Conservation (phyloP, 208 protist species). For the Acanthamoeba castellanii region DNA sequence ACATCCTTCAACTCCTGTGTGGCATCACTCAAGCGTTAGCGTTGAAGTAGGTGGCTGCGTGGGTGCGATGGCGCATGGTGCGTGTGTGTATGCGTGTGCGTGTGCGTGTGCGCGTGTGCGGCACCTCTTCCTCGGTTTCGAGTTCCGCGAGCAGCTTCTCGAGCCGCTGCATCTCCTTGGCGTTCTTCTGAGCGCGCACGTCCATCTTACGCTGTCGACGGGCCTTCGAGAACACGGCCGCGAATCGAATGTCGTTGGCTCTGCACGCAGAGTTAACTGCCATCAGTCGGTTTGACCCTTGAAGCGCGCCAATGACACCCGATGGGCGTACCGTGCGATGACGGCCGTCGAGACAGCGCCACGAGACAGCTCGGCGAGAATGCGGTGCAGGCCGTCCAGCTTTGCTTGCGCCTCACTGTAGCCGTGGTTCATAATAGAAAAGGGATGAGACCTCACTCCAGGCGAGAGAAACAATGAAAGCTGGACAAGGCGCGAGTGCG, state of each 20-base stretch:
- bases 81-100: too few species aligned
- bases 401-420: neutral
- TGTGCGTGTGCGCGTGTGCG: too few species aligned
- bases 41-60: too few species aligned
- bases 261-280: neutral
- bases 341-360: neutral
- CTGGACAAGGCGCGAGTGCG: neutral
- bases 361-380: constrained; percentile 21
- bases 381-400: constrained; percentile 38
- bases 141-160: constrained; percentile 10
- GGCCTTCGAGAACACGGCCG: constrained; percentile 19
- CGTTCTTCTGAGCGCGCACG: constrained; percentile 16
- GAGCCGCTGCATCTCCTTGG: constrained; percentile 13
- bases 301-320: neutral
- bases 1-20: constrained; percentile 10
- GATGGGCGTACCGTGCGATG: neutral
- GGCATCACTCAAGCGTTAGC: too few species aligned
- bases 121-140: constrained; percentile 3
- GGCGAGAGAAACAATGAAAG: neutral
- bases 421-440: neutral
- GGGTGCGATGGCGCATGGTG: too few species aligned
- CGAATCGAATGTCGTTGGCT: constrained; percentile 27
- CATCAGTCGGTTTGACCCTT: neutral
- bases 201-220: constrained; percentile 41
- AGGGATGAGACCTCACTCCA: neutral